These are phyloP conservation scores for Zymoseptoria brevis DNA, from an alignment of 2,329 filamentous ascomycete genomes.

Conservation along the genomic window DNA sequence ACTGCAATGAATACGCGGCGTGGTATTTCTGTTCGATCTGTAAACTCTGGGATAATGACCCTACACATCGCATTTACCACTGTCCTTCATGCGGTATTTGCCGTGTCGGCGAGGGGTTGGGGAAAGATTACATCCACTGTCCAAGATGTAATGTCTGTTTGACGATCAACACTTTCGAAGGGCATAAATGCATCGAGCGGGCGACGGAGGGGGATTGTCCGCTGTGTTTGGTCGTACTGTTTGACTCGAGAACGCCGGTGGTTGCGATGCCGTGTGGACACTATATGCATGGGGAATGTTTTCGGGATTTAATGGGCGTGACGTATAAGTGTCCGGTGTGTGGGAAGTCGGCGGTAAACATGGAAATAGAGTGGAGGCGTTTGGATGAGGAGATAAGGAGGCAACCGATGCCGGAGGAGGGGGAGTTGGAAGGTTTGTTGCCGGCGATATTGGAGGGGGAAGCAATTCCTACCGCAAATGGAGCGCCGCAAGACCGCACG, in stretches of 20 bases:
- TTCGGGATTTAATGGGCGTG: slow-evolving; percentile 75
- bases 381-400: slow-evolving; percentile 76
- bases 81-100: slow-evolving; percentile 95
- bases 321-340: slow-evolving; percentile 97
- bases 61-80: slow-evolving; percentile 87
- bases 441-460: slow-evolving; percentile 3
- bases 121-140: slow-evolving; percentile 97
- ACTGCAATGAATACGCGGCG: slow-evolving; percentile 69
- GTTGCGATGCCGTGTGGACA: slow-evolving; percentile 95
- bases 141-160: slow-evolving; percentile 96
- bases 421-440: slow-evolving; percentile 24
- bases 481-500: slow-evolving; percentile 57
- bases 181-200: slow-evolving; percentile 88
- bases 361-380: slow-evolving; percentile 91
- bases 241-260: slow-evolving; percentile 78
- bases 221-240: slow-evolving; percentile 94
- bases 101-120: slow-evolving; percentile 77
- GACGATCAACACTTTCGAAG: slow-evolving; percentile 72
- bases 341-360: slow-evolving; percentile 92
- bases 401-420: slow-evolving; percentile 74
- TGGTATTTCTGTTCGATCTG: slow-evolving; percentile 91
- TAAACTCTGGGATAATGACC: slow-evolving; percentile 94
- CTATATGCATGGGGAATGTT: slow-evolving; percentile 86
- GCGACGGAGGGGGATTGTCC: slow-evolving; percentile 94
- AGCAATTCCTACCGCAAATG: neutral